Conservation (phyloP, 192 early-diverging fungal genomes). For the Coemansia guatemalensis region DNA sequence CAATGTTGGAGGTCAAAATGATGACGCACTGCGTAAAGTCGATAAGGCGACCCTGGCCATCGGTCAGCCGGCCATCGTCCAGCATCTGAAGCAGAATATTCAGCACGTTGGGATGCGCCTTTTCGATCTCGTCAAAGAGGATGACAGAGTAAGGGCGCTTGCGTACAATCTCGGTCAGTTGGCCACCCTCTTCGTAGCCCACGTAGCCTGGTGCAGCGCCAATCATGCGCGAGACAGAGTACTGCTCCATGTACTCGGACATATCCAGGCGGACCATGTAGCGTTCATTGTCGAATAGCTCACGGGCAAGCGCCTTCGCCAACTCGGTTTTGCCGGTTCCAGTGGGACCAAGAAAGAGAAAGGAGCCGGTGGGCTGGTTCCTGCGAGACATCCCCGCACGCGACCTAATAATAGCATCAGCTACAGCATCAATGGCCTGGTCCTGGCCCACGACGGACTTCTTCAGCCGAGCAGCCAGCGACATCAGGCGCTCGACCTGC, state of each 20-base stretch:
- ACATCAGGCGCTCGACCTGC: slow-evolving; percentile 82
- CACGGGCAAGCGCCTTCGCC: slow-evolving; percentile 74
- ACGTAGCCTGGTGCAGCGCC: slow-evolving; percentile 96
- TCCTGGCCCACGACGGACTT: slow-evolving; percentile 92
- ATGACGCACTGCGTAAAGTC: slow-evolving; percentile 96
- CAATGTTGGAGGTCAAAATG: slow-evolving; percentile 94
- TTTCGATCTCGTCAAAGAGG: slow-evolving; percentile 98
- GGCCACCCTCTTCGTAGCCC: slow-evolving; percentile 94
- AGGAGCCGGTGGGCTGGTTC: slow-evolving; percentile 83
- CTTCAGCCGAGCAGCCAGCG: slow-evolving; percentile 72
- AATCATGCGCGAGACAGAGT: slow-evolving; percentile 87
- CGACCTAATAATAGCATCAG: slow-evolving; percentile 86
- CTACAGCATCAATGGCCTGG: slow-evolving; percentile 84
- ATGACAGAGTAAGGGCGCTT: slow-evolving; percentile 90
- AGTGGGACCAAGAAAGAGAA: slow-evolving; percentile 96
- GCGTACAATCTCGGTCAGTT: slow-evolving; percentile 92
- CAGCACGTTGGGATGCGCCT: slow-evolving; percentile 84
- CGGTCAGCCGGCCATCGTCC: slow-evolving; percentile 96
- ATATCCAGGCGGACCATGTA: slow-evolving; percentile 97
- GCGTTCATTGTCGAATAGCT: slow-evolving; percentile 97
- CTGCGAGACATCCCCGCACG: slow-evolving; percentile 85
- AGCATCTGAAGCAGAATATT: slow-evolving; percentile 79
- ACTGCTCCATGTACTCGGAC: slow-evolving; percentile 96
- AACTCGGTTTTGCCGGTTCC: slow-evolving; percentile 94
- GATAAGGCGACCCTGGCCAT: slow-evolving; percentile 87